Conservation (phyloP, 2,329 filamentous ascomycete genomes). For the Kalaharituber pfeilii region DNA sequence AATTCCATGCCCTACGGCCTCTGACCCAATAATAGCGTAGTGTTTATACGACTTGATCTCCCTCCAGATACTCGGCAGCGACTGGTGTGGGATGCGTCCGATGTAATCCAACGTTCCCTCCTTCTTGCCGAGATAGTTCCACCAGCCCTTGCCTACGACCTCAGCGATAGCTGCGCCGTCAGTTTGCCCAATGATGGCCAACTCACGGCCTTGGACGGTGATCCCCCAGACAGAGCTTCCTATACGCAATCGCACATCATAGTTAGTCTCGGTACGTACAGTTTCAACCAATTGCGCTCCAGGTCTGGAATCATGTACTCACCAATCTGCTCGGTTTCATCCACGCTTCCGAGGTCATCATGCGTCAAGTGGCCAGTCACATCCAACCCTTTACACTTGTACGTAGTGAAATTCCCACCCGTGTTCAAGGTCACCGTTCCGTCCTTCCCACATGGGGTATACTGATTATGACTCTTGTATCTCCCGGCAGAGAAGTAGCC, state of each 20-base stretch:
- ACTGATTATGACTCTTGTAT: constrained; percentile 6
- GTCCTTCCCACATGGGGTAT: constrained; percentile 4
- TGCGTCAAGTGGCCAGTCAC: constrained; percentile 12
- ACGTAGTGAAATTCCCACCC: background rate
- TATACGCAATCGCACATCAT: background rate
- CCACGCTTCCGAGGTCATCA: constrained; percentile 8
- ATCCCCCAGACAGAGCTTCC: constrained; percentile 6
- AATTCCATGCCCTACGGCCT: constrained; percentile 37
- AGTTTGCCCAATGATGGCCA: constrained; percentile 13
- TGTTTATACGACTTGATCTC: constrained; percentile 29
- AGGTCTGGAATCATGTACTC: too few species aligned
- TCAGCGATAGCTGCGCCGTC: constrained; percentile 20
- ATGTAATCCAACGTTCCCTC: background rate
- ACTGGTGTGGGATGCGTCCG: background rate
- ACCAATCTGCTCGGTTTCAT: constrained; percentile 8
- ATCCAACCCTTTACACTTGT: constrained; percentile 11
- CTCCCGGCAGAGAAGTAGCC: constrained; percentile 9
- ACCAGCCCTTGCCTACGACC: constrained; percentile 18
- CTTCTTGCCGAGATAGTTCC: constrained; percentile 15
- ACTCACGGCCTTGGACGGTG: constrained; percentile 5
- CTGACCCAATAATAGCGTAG: constrained; percentile 30
- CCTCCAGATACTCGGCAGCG: constrained; percentile 6
- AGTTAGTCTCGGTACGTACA: too few species aligned
- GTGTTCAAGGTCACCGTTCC: constrained; percentile 7
- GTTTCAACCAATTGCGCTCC: too few species aligned